phyloP scores from a whole-genome alignment of 192 early-diverging fungal genomes.

The Gonapodya sp. region DNA sequence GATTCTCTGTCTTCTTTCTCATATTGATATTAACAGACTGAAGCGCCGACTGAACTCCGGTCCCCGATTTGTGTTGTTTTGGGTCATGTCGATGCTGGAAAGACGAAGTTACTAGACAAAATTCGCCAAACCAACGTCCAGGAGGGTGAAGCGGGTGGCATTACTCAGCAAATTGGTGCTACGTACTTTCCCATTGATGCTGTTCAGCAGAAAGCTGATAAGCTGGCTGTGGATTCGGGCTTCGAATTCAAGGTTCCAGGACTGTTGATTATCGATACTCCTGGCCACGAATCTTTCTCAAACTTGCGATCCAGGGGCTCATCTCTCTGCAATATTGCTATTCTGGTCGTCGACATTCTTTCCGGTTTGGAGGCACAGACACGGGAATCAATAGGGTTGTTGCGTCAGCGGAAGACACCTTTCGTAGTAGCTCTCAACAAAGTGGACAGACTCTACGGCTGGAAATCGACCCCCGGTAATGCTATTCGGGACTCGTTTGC shows the following conservation, averaged over 20 bases:
- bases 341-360: slow-evolving; percentile 98
- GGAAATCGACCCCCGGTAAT: slow-evolving; percentile 76
- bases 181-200: slow-evolving; percentile 97
- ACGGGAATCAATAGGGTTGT: slow-evolving; percentile 82
- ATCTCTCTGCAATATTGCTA: slow-evolving; percentile 97
- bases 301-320: slow-evolving; percentile 92
- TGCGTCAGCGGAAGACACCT: slow-evolving; percentile 89
- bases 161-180: slow-evolving; percentile 99
- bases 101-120: slow-evolving; percentile 96
- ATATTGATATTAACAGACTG: too few relatives aligned
- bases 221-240: slow-evolving; percentile 46
- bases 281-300: slow-evolving; percentile 98
- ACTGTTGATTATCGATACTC: slow-evolving; percentile 93
- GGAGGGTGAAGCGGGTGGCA: slow-evolving; percentile 98
- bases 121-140: slow-evolving; percentile 99
- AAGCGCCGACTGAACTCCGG: slow-evolving; percentile 75
- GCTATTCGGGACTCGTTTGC: slow-evolving; percentile 69
- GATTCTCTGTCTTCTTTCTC: too few relatives aligned
- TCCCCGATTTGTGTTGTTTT: slow-evolving; percentile 98
- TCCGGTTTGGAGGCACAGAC: slow-evolving; percentile 98
- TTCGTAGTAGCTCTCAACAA: slow-evolving; percentile 99
- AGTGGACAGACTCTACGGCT: slow-evolving; percentile 92
- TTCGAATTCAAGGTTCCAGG: slow-evolving; percentile 82
- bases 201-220: slow-evolving; percentile 82
- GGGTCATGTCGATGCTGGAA: slow-evolving; percentile 96